phyloP scores from a whole-genome alignment of 1,284 basidiomycete genomes.

The Puccinia polysora region DNA sequence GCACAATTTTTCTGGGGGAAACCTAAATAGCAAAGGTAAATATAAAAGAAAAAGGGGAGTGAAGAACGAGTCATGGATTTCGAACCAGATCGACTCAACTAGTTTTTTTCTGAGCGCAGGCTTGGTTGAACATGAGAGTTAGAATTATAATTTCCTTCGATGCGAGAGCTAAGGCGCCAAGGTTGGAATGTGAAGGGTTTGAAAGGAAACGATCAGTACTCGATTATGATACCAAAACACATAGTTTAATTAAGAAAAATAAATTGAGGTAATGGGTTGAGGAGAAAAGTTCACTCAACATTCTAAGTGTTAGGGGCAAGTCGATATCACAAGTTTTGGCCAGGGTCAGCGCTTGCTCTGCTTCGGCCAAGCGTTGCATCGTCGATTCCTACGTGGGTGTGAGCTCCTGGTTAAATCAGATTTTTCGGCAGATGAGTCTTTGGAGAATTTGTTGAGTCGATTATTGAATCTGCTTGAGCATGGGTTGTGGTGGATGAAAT shows the following conservation, averaged over 20 bases:
- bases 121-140: background rate
- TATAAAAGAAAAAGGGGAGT: background rate
- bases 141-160: constrained; percentile 25
- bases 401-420: too few species aligned
- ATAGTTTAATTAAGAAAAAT: constrained; percentile 14
- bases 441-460: too few species aligned
- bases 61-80: constrained; percentile 3
- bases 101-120: background rate
- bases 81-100: constrained; percentile 9
- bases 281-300: constrained; percentile 58
- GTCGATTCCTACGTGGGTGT: too few species aligned
- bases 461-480: too few species aligned
- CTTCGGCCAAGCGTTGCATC: constrained; percentile 27
- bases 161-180: constrained; percentile 32
- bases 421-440: too few species aligned
- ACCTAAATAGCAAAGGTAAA: background rate
- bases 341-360: constrained; percentile 62
- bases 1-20: background rate
- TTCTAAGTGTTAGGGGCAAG: constrained; percentile 76
- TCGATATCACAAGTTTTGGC: constrained; percentile 80
- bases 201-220: constrained; percentile 35
- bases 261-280: background rate
- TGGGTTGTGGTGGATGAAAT: too few species aligned
- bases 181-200: background rate
- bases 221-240: constrained; percentile 25